Evolutionary conservation across 1,139 yeast genomes (phyloP), one percentile per base, ranked within the genome.

Genomic region (Kodamaea anthophila): DNA sequence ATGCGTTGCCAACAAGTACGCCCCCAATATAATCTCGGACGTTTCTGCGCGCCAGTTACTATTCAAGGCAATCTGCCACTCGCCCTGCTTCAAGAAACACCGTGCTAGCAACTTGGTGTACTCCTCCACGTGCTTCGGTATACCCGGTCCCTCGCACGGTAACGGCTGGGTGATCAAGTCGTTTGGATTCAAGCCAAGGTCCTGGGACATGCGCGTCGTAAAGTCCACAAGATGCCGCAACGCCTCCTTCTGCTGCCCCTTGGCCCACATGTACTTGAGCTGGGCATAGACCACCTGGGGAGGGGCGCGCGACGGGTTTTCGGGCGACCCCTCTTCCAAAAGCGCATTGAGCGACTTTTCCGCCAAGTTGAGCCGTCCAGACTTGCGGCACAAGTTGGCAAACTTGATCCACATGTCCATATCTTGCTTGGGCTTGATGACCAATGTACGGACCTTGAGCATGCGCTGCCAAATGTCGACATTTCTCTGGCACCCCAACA

Each of bases 401-500:
- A 91, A 93, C 53, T 91, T 88, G 45, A 93, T 91, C 96, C 97
- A 87, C 77, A 88, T 86, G 37, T 86, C 93, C 94, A 88, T 84
- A 52, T 93, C 97, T 47, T 91, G 95, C 44, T 88, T 85, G 1
- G 98, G 99, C 40, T 83, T 83, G 24, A 91, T 85, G 10, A 93
- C 97, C 34, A 93, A 65, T 0, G 97, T 93, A 34, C 98, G 70
- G 2, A 91, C 96, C 51, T 88, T 85, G 38, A 93, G 69, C 79
- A 91, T 81, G 49, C 97, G 70, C 55, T 91, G 97, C 98, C 99
- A 93, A 14, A 88, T 88, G 57, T 93, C 99, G 29, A 91, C 97
- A 58, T 91, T 91, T 46, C 94, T 72, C 57, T 91, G 98, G 51
- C 96, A 87, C 2, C 98, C 97, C 36, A 86, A 62, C 32, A 93